phyloP scores from a whole-genome alignment of 176 grass and related monocot genomes.

The Ampelocalamus luodianensis region DNA sequence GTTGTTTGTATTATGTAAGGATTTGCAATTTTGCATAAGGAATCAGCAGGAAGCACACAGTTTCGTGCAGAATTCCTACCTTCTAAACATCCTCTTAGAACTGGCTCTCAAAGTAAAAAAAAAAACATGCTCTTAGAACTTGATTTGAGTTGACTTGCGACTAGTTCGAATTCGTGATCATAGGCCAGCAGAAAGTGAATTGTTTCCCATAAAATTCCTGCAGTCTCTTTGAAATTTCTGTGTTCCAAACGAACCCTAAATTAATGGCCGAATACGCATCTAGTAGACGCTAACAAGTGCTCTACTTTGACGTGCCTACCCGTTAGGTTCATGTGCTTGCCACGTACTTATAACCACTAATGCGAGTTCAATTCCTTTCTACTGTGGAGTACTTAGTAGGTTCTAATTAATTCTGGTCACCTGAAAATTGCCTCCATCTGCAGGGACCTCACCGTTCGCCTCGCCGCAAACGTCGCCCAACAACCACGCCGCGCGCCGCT shows the following conservation, averaged over 20 bases:
- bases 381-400: background rate
- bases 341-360: background rate
- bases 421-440: background rate
- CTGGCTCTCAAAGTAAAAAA: no score
- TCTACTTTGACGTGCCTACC: background rate
- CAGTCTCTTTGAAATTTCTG: no score
- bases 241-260: no score
- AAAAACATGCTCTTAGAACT: no score
- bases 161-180: background rate
- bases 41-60: background rate
- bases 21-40: background rate
- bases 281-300: no score
- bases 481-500: conserved; percentile 25
- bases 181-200: background rate
- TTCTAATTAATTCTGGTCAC: background rate
- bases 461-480: conserved; percentile 31
- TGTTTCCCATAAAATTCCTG: no score
- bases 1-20: background rate
- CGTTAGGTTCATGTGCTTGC: background rate
- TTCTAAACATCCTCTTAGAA: background rate
- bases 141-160: background rate
- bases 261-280: no score
- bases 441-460: conserved; percentile 36
- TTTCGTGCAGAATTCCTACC: background rate
- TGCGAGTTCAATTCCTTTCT: background rate